A percentile compares a stretch with the other conserved stretches of the same genome.
Evolutionary conservation across 176 grass and related monocot genomes (phyloP).

Genomic region (Ampelocalamus luodianensis): DNA sequence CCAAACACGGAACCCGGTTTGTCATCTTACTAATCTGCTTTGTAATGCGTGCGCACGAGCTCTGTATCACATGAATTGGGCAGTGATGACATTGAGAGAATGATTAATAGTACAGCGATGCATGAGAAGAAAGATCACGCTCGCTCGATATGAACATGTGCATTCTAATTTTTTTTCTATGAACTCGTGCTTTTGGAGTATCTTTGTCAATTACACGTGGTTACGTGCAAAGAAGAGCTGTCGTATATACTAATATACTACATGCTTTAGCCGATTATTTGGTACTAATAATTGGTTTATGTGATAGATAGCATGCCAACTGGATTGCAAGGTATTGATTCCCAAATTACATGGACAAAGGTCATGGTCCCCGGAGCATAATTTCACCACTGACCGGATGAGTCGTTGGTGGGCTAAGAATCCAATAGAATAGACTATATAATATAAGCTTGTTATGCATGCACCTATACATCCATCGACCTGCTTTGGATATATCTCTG

Average conservation of each 20-base stretch:
- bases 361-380: conserved; percentile 32
- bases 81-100: background rate
- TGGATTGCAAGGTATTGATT: conserved; percentile 47
- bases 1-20: too few species aligned
- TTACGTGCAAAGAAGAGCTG: conserved; percentile 10
- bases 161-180: background rate
- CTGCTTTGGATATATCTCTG: conserved; percentile 22
- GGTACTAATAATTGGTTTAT: background rate
- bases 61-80: background rate
- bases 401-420: conserved; percentile 39
- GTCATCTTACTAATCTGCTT: background rate
- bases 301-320: conserved; percentile 15
- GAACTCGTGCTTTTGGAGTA: background rate
- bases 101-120: background rate
- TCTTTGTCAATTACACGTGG: conserved; percentile 1
- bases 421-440: conserved; percentile 20
- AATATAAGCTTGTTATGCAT: background rate
- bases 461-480: background rate
- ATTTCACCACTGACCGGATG: background rate
- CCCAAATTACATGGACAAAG: conserved; percentile 43
- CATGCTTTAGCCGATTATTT: background rate
- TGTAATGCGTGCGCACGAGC: background rate
- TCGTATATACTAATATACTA: background rate
- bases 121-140: background rate
- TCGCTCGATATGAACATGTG: conserved; percentile 23